Base-by-base conservation (phyloP, 2,329 filamentous ascomycete species). In the Exserohilum rostratum region DNA sequence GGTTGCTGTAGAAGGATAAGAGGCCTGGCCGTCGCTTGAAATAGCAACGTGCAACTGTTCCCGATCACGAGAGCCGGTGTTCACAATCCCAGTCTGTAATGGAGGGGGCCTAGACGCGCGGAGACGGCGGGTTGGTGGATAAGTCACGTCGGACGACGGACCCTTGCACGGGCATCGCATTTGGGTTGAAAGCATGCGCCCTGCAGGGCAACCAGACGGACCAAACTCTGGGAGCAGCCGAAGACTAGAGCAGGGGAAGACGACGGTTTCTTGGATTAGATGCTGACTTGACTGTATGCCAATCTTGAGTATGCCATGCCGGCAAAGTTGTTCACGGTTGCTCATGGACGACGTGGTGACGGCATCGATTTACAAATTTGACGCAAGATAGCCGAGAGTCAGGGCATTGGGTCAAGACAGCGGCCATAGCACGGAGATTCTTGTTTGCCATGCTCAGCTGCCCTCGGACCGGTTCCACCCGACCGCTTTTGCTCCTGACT, bases 391-490 rank as follows among this genome's bases (percentile, higher is more conserved):
- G 47, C 47, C 52, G 40, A 51, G 35, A n/a, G 25, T 22, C 37
- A 42, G 37, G 29, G 10, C 33, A 38, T 29, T 38, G 44, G 46
- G 25, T 33, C 11, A 27, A 33, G 17, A 18, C 40, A 17, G 18
- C 35, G n/a, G 46, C 33, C 46, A 44, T 17, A 35, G 30, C 50
- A 44, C 34, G 22, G 50, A 38, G 35, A 40, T 37, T 58, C 47
- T 35, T 31, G 51, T 38, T 42, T 47, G 45, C 52, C 46, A 47
- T 50, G 46, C 33, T 25, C 30, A 54, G 46, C 30, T 18, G 29
- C 12, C 48, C 38, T 46, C 56, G 58, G 54, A 49, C 62, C 62
- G 62, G 60, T 57, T 63, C 50, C 60, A 53, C 58, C 62, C 62
- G 62, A 61, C 35, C 52, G 31, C 30, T 13, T 52, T 46, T 50